Conservation (phyloP, 805 yeast genomes). For the Saturnispora saitoi region DNA sequence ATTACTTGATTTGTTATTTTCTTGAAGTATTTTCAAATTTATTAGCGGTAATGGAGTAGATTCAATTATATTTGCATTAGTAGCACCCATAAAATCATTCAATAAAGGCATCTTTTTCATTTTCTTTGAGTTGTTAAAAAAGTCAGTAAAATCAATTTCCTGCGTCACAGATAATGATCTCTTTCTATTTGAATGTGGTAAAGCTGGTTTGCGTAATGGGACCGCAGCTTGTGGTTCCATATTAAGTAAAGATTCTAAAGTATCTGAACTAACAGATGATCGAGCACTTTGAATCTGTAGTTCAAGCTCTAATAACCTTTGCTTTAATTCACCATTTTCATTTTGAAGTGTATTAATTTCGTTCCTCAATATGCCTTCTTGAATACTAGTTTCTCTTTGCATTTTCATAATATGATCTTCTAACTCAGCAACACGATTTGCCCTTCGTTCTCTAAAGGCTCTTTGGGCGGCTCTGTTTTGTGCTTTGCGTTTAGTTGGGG, state of each 20-base stretch:
- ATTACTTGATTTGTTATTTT: not conserved
- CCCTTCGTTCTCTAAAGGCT: slow-evolving; percentile 82
- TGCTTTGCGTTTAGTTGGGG: slow-evolving; percentile 79
- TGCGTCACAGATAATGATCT: slow-evolving; percentile 7
- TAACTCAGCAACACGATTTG: slow-evolving; percentile 70
- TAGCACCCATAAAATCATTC: slow-evolving; percentile 9
- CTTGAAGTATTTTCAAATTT: not conserved
- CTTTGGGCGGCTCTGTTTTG: slow-evolving; percentile 93
- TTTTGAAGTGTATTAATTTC: slow-evolving; percentile 40
- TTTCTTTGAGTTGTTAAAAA: slow-evolving; percentile 25
- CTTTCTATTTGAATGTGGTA: not conserved
- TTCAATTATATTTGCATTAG: not conserved
- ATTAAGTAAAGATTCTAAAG: slow-evolving; percentile 8
- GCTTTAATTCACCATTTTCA: slow-evolving; percentile 37
- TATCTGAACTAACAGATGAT: not conserved
- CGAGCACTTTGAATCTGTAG: not conserved
- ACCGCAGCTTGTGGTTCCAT: slow-evolving; percentile 64
- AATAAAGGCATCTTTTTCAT: slow-evolving; percentile 17
- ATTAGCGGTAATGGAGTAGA: slow-evolving; percentile 2
- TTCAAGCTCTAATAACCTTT: slow-evolving; percentile 24
- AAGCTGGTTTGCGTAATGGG: slow-evolving; percentile 32
- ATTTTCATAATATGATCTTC: slow-evolving; percentile 60
- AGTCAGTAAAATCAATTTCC: slow-evolving; percentile 53
- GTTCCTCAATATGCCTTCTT: slow-evolving; percentile 46
- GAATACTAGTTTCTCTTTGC: slow-evolving; percentile 56